Conservation (phyloP, 495 filamentous ascomycete species). For the Hyaloscypha variabilis region DNA sequence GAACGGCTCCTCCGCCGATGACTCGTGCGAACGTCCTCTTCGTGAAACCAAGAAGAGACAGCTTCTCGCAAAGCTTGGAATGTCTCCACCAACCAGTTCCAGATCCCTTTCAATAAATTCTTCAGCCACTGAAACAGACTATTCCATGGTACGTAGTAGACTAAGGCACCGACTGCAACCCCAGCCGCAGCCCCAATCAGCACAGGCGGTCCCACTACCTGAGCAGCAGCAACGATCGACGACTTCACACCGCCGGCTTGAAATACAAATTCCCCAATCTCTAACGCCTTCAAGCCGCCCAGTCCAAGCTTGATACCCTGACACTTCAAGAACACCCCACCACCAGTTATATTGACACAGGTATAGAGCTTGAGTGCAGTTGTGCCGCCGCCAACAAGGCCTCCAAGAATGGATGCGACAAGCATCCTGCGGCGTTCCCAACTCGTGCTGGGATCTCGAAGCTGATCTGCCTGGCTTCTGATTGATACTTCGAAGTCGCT, state of each 20-base stretch:
- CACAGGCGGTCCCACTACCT: background rate
- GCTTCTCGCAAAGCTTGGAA: background rate
- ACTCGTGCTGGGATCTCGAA: background rate
- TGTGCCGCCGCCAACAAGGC: background rate
- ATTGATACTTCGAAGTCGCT: too few relatives aligned
- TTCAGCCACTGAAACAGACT: slow-evolving; percentile 1
- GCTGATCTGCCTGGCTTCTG: too few relatives aligned
- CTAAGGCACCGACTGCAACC: background rate
- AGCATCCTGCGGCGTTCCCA: background rate
- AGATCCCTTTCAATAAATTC: background rate
- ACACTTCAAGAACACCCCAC: background rate
- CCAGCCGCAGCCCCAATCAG: background rate
- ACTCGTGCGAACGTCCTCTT: too few relatives aligned
- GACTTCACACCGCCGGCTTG: background rate
- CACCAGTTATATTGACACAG: background rate
- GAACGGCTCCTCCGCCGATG: too few relatives aligned
- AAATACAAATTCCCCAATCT: background rate
- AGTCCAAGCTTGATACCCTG: slow-evolving; percentile 3
- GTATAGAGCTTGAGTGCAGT: background rate
- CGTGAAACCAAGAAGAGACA: background rate
- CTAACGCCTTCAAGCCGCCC: background rate
- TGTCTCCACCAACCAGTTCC: background rate
- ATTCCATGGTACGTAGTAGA: background rate
- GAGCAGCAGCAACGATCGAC: background rate
- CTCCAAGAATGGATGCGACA: background rate